Evolutionary conservation across 2,329 filamentous ascomycete genomes (phyloP), one percentile per base, ranked within the genome.

Genomic region (Bretziella fagacearum): DNA sequence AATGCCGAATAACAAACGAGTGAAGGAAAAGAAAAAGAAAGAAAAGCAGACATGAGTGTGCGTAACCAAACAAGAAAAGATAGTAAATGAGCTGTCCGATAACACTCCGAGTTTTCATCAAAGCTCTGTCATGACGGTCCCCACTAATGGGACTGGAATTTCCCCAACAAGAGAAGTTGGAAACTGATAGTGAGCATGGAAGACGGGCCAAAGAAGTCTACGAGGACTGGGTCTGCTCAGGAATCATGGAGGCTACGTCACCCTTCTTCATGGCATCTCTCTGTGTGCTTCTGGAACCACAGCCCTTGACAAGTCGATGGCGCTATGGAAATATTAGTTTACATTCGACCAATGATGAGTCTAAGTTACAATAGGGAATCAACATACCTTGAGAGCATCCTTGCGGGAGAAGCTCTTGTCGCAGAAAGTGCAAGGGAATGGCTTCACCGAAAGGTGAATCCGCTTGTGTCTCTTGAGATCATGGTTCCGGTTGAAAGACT

Each of bases 401-500:
- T 96, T 96, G 51, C 91, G 73, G 2, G 87, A 95, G 58, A 98
- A 98, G 59, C 84, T 91, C 73, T 96, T 96, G 52, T 93, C 86
- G 60, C 91, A 98, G 57, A 81, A 81, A 5, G 69, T 75, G 60
- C 91, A 98, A 0, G 87, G 87, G 61, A 89, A 96, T 0, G 91
- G 91, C 68, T 98, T 98, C 33, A 96, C 84, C 0, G 86, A 84
- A 49, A 96, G 64, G 62, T 98, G 91, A 50, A 96, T 96, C 43
- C 86, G 70, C 68, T 94, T 94, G 62, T 98, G 91, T 44, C 91
- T 74, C 65, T 98, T 98, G 55, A 96, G 63, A 58, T 96, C 91
- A 58, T 96, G 91, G 54, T 96, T 96, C 3, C 91, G 73, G 61
- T 93, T 96, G 66, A 98, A 98, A 30, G 84, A 87, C 60, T 93